Conservation (phyloP, 2,329 filamentous ascomycete genomes). For the Epichloe gansuensis region DNA sequence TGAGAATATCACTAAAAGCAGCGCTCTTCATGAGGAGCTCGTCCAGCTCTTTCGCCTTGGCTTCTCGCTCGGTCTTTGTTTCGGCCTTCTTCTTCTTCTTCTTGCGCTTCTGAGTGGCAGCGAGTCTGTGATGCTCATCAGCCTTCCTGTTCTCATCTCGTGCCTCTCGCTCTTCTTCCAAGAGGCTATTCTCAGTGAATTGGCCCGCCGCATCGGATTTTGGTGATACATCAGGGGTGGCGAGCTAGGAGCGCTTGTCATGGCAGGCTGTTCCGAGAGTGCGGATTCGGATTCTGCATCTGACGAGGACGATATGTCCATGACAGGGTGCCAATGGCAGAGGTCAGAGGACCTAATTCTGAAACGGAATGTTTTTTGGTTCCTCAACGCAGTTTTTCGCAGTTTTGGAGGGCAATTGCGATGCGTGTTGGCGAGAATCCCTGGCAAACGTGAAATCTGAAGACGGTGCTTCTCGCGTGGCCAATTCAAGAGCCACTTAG, state of each 20-base stretch:
- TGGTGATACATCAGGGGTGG: conserved; percentile 18
- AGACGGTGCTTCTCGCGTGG: not conserved
- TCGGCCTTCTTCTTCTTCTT: conserved; percentile 41
- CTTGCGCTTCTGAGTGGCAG: conserved; percentile 24
- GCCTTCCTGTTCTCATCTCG: conserved; percentile 29
- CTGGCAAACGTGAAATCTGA: not conserved
- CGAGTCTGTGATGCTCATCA: conserved; percentile 34
- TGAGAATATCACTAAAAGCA: conserved; percentile 50
- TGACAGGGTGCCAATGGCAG: conserved; percentile 6
- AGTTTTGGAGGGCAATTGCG: not conserved
- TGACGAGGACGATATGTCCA: conserved; percentile 20
- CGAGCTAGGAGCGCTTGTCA: conserved; percentile 27
- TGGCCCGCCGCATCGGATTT: conserved; percentile 9
- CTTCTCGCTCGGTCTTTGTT: conserved; percentile 41
- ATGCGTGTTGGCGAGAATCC: not conserved
- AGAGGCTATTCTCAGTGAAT: conserved; percentile 17
- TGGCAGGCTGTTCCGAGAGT: conserved; percentile 16
- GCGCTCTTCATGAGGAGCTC: conserved; percentile 47
- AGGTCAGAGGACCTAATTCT: not conserved
- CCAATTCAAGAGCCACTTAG: too few relatives aligned
- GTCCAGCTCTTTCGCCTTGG: conserved; percentile 47
- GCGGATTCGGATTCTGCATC: conserved; percentile 17
- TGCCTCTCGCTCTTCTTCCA: conserved; percentile 26
- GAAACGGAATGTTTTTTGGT: not conserved
- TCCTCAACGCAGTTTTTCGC: not conserved